phyloP scores from a whole-genome alignment of 768 basidiomycete genomes.

The Russula emetica region DNA sequence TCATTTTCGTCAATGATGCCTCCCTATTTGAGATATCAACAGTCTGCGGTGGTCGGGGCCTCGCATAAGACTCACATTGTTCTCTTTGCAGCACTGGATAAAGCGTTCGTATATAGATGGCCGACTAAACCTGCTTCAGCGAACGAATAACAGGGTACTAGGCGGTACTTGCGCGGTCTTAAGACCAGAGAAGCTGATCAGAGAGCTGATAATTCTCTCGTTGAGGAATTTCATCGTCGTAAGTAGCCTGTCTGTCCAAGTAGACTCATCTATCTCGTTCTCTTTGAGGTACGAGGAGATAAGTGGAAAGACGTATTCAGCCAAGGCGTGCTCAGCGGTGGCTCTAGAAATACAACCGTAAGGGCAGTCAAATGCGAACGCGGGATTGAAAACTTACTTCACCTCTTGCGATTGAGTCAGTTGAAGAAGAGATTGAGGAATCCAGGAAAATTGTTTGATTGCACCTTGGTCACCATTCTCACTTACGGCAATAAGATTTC shows the following conservation, averaged over 20 bases:
- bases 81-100: conserved; percentile 65
- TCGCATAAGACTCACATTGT: conserved; percentile 63
- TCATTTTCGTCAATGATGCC: conserved; percentile 87
- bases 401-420: conserved; percentile 52
- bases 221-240: conserved; percentile 65
- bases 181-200: conserved; percentile 61
- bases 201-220: conserved; percentile 49
- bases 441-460: conserved; percentile 85
- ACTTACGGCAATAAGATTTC: conserved; percentile 39
- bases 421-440: conserved; percentile 69
- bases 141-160: conserved; percentile 1
- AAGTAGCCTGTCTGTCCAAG: conserved; percentile 84
- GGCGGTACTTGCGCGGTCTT: conserved; percentile 50
- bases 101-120: conserved; percentile 68
- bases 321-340: conserved; percentile 61
- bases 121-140: conserved; percentile 41
- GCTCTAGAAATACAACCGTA: conserved; percentile 37
- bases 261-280: conserved; percentile 65
- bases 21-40: conserved; percentile 49
- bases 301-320: conserved; percentile 78
- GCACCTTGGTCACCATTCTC: conserved; percentile 75
- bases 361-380: neutral
- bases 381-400: conserved; percentile 41
- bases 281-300: conserved; percentile 48
- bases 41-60: neutral